A percentile compares a stretch with the other conserved stretches of the same genome.
Evolutionary conservation across 225 moss, liverwort and hornwort genomes (phyloP).

Genomic region (Bryoerythrophyllum caledonicum): DNA sequence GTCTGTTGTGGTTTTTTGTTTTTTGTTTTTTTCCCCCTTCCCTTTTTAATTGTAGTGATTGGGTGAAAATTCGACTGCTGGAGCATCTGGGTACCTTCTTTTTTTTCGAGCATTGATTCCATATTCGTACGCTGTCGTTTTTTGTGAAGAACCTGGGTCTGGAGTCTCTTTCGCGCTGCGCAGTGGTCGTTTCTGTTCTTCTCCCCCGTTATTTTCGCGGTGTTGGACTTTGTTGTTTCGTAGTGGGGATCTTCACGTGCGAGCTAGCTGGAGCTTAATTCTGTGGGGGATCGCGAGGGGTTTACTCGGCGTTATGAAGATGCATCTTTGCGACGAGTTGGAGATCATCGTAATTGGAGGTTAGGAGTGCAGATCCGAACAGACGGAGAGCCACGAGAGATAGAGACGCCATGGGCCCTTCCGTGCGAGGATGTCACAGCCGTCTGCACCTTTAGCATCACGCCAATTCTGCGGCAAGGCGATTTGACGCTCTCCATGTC

Average conservation of each 20-base stretch:
- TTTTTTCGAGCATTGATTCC: conserved; percentile 45
- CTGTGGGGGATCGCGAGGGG: conserved; percentile 6
- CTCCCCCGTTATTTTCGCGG: background rate
- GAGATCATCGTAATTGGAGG: conserved; percentile 21
- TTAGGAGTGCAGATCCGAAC: conserved; percentile 23
- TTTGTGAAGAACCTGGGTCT: background rate
- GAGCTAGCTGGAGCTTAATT: conserved; percentile 17
- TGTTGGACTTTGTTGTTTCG: conserved; percentile 1
- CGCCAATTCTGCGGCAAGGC: conserved; percentile 18
- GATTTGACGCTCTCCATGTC: conserved; percentile 39
- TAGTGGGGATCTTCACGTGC: conserved; percentile 14
- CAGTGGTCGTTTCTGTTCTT: background rate
- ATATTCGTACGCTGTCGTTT: conserved; percentile 25
- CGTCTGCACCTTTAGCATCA: conserved; percentile 33
- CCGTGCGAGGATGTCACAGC: conserved; percentile 36
- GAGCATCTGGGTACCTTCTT: conserved; percentile 37
- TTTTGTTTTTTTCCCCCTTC: conserved; percentile 6
- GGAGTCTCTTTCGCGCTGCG: conserved; percentile 1
- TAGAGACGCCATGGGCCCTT: conserved; percentile 25
- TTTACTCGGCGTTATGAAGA: conserved; percentile 19
- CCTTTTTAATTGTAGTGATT: conserved; percentile 2
- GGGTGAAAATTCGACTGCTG: conserved; percentile 28
- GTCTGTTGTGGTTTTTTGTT: background rate
- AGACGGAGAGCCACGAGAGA: conserved; percentile 20
- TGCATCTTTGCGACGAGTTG: background rate